Evolutionary conservation across 495 filamentous ascomycete genomes (phyloP).

Genomic region (Penicillium daleae): DNA sequence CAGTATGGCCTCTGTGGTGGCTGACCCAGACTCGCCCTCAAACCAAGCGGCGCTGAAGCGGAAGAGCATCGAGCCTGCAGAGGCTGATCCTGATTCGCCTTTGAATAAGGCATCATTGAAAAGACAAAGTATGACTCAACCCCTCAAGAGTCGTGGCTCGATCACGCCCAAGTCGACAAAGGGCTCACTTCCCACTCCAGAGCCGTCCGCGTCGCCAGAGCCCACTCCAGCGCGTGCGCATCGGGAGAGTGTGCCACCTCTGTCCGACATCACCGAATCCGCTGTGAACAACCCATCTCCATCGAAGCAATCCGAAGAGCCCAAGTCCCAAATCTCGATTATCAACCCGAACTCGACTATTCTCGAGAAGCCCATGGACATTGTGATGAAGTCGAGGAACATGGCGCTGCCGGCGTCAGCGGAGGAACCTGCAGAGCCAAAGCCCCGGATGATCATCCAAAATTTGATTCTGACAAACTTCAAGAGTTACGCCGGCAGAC

Average conservation of each 20-base stretch:
- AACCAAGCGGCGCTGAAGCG: slow-evolving; percentile 66
- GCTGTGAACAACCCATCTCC: slow-evolving; percentile 64
- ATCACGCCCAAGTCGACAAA: slow-evolving; percentile 44
- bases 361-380: slow-evolving; percentile 90
- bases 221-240: slow-evolving; percentile 50
- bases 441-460: slow-evolving; percentile 86
- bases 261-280: slow-evolving; percentile 78
- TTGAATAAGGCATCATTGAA: slow-evolving; percentile 63
- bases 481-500: slow-evolving; percentile 95
- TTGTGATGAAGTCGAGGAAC: slow-evolving; percentile 84
- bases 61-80: slow-evolving; percentile 48
- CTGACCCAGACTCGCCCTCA: slow-evolving; percentile 62
- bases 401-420: slow-evolving; percentile 64
- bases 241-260: slow-evolving; percentile 59
- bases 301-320: slow-evolving; percentile 41
- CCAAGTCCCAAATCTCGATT: slow-evolving; percentile 58
- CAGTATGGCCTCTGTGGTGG: slow-evolving; percentile 46
- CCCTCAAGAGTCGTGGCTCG: slow-evolving; percentile 58
- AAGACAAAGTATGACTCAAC: slow-evolving; percentile 68
- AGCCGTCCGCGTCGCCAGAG: slow-evolving; percentile 58
- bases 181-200: slow-evolving; percentile 62
- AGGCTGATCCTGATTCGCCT: slow-evolving; percentile 62
- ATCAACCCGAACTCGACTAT: slow-evolving; percentile 74
- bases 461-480: slow-evolving; percentile 91
- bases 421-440: slow-evolving; percentile 73